Evolutionary conservation across 805 yeast genomes (phyloP), one percentile per base, ranked within the genome.

Genomic region (Barnettozyma populi): DNA sequence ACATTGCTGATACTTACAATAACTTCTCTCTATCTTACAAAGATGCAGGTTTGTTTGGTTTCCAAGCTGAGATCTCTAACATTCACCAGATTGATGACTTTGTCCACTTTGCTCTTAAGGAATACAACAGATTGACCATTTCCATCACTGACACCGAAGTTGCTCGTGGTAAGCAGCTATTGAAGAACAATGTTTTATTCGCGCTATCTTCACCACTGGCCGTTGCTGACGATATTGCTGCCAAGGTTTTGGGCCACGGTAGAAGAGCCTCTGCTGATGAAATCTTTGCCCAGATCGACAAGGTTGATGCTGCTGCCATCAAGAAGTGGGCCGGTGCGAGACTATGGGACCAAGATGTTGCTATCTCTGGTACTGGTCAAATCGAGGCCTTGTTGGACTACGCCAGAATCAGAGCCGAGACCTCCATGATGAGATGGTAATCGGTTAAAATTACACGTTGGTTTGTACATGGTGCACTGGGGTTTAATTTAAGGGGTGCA

Each of bases 391-490:
- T 86, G 70, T 74, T 86, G 66, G 95, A 86, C 69, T 86, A 86
- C 80, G 75, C 73, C 79, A 83, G 92, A 81, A 72, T 81, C 68
- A 84, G 95, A 83, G 84, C 82, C 71, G 90, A 84, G 63, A 86
- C 87, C 90, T 79, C 94, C 62, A 79, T 84, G 87, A 75, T 85
- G 82, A 86, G 95, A 84, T 80, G 84, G 84, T 80, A 67, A 56
- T 44, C 51, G 29, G n/a, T 14, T 29, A 8, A 29, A 29, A 4
- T 13, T 29, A 29, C n/a, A 29, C 6, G 32, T 11, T 29, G n/a
- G 25, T n/a, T 29, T 29, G n/a, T 29, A 29, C n/a, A 29, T 29
- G 32, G 32, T 13, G 32, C 9, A 16, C 13, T 7, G 7, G 37
- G 37, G 37, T 11, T 35, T 35, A 21, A 20, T 37, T 37, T 37